A percentile compares a stretch with the other conserved stretches of the same genome.
Evolutionary conservation across 129 eudicot genomes (phyloP).

Genomic region (Pseudognaphalium luteoalbum): DNA sequence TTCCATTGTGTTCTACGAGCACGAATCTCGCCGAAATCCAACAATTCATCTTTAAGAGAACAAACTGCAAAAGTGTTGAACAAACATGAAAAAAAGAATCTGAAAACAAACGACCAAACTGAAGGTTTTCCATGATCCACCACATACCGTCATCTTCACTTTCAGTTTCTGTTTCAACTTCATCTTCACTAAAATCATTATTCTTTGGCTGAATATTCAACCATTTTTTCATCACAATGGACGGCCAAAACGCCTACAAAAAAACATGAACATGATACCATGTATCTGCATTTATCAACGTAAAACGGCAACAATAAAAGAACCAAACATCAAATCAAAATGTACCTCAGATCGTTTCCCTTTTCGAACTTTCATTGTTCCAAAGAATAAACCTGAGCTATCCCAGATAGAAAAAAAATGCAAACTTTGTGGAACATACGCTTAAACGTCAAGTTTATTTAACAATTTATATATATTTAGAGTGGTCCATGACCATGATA

Average conservation of each 20-base stretch:
- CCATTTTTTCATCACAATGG: slow-evolving; percentile 98
- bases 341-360: slow-evolving; percentile 74
- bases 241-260: slow-evolving; percentile 83
- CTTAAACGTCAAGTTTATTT: slow-evolving; percentile 17
- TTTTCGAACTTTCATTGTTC: slow-evolving; percentile 58
- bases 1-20: slow-evolving; percentile 38
- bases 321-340: slow-evolving; percentile 8
- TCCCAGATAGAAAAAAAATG: not conserved
- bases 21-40: slow-evolving; percentile 30
- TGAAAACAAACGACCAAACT: not conserved
- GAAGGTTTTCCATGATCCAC: not conserved
- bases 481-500: slow-evolving; percentile 17
- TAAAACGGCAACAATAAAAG: not conserved
- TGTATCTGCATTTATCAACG: not conserved
- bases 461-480: slow-evolving; percentile 25
- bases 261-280: slow-evolving; percentile 10
- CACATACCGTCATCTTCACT: slow-evolving; percentile 85
- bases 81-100: not conserved
- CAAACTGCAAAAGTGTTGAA: slow-evolving; percentile 32
- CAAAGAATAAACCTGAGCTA: not conserved
- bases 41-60: slow-evolving; percentile 53
- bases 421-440: not conserved
- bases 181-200: slow-evolving; percentile 96
- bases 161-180: slow-evolving; percentile 77
- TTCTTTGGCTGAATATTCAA: slow-evolving; percentile 75